phyloP scores from a whole-genome alignment of 2,329 filamentous ascomycete species.

The Aspergillus costaricaensis region DNA sequence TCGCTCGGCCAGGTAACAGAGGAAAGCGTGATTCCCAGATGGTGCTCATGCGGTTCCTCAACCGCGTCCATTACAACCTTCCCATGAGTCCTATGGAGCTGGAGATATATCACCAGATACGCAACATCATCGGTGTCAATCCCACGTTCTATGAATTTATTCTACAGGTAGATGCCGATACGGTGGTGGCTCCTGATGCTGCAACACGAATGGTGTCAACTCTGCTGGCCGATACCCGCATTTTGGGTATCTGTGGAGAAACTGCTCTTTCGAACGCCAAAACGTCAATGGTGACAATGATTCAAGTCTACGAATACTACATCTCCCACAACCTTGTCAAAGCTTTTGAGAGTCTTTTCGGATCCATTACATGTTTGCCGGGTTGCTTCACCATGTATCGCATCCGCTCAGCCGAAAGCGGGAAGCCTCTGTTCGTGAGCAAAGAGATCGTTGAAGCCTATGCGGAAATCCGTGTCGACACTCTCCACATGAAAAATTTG shows the following conservation, averaged over 20 bases:
- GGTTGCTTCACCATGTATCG: constrained; percentile 99
- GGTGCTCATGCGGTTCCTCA: constrained; percentile 97
- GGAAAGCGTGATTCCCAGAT: constrained; percentile 99
- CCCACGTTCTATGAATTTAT: constrained; percentile 98
- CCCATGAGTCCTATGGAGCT: constrained; percentile 95
- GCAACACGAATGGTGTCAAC: constrained; percentile 88
- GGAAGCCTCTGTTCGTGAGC: constrained; percentile 95
- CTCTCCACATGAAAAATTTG: constrained; percentile 97
- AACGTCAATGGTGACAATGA: constrained; percentile 94
- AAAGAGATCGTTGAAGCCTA: constrained; percentile 87
- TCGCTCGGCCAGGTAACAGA: constrained; percentile 81
- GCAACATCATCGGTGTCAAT: constrained; percentile 98
- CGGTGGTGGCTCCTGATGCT: constrained; percentile 84
- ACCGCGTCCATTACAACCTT: constrained; percentile 96
- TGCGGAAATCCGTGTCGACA: constrained; percentile 91
- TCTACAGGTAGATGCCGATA: constrained; percentile 96
- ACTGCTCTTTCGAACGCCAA: constrained; percentile 92
- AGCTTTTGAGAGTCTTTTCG: constrained; percentile 95
- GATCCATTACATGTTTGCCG: constrained; percentile 93
- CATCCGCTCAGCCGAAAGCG: constrained; percentile 88
- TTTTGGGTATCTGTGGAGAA: constrained; percentile 95
- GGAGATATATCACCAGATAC: constrained; percentile 98
- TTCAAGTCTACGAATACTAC: constrained; percentile 99
- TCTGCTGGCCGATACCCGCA: constrained; percentile 85
- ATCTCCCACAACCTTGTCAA: constrained; percentile 97